Evolutionary conservation across 2,329 filamentous ascomycete species (phyloP).

Genomic region (Colletotrichum sp.): DNA sequence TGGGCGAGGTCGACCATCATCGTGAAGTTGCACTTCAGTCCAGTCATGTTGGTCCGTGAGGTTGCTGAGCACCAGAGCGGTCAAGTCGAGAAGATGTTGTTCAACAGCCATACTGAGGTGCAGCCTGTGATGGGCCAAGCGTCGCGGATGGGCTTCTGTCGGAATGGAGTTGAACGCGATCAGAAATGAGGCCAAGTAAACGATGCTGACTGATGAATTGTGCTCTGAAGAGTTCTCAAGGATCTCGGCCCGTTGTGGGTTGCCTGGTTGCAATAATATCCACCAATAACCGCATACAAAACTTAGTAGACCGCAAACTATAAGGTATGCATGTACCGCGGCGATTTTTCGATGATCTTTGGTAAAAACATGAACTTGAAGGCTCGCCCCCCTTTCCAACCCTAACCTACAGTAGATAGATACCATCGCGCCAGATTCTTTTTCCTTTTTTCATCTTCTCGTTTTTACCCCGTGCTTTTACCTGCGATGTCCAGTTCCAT

Average conservation of each 20-base stretch:
- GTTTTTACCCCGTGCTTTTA: background rate
- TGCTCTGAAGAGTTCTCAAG: slow-evolving; percentile 3
- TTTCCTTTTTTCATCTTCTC: background rate
- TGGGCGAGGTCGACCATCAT: slow-evolving; percentile 43
- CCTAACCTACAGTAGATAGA: background rate
- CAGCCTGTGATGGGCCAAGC: background rate
- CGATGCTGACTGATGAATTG: background rate
- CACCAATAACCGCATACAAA: background rate
- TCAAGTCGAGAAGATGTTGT: slow-evolving; percentile 25
- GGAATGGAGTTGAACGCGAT: background rate
- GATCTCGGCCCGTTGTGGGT: background rate
- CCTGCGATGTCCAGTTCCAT: background rate
- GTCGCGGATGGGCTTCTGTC: background rate
- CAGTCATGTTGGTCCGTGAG: slow-evolving; percentile 79
- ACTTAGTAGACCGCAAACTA: background rate
- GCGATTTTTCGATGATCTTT: background rate
- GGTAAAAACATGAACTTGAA: background rate
- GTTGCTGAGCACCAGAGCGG: slow-evolving; percentile 67
- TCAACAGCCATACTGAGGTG: background rate
- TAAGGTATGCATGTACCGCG: background rate
- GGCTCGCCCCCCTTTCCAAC: background rate
- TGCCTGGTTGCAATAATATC: background rate
- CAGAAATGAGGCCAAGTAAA: background rate
- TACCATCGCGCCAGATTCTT: background rate
- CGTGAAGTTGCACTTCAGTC: slow-evolving; percentile 62